phyloP scores from a whole-genome alignment of 2,329 filamentous ascomycete species.

The Fusarium longipes region DNA sequence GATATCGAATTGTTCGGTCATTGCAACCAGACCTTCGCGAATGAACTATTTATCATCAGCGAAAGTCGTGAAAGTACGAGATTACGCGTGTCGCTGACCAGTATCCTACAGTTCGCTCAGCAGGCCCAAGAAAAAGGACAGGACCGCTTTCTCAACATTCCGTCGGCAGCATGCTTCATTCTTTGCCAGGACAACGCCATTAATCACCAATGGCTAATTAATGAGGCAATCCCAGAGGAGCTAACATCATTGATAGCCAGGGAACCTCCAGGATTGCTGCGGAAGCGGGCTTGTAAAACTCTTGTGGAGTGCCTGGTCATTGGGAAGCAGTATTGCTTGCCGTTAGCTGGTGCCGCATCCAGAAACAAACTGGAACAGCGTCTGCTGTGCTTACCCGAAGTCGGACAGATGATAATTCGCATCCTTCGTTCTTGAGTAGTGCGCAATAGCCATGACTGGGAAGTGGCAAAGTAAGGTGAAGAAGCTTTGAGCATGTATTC shows the following conservation, averaged over 20 bases:
- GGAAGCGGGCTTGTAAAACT: background rate
- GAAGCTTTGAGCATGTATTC: too few species aligned
- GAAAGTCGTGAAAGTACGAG: background rate
- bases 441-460: too few species aligned
- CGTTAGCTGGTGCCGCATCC: background rate
- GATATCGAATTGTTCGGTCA: background rate
- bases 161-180: background rate
- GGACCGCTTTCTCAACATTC: background rate
- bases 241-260: background rate
- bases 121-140: background rate
- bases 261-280: background rate
- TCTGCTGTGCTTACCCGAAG: too few species aligned
- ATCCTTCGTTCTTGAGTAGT: too few species aligned
- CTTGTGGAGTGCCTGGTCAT: constrained; percentile 1
- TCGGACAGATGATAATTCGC: too few species aligned
- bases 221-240: background rate
- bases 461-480: too few species aligned
- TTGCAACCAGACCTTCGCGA: background rate
- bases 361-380: too few species aligned
- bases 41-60: background rate
- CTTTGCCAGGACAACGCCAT: background rate
- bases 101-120: background rate
- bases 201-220: background rate
- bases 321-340: background rate
- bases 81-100: background rate